Conservation (phyloP, 768 basidiomycete species). For the Tephrocybe sp. region DNA sequence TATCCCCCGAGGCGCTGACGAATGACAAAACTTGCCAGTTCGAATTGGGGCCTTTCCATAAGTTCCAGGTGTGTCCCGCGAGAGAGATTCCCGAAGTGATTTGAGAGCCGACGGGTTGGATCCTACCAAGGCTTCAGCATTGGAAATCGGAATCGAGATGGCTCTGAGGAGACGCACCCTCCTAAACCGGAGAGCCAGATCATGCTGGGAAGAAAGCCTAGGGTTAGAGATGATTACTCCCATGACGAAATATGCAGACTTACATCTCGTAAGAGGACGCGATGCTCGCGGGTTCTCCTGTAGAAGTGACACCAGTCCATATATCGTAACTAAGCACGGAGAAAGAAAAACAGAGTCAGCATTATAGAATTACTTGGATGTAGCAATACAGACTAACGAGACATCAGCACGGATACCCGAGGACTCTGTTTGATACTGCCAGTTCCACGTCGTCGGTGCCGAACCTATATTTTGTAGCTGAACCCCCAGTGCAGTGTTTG, state of each 20-base stretch:
- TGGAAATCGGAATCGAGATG: not conserved
- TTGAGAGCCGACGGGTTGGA: slow-evolving; percentile 55
- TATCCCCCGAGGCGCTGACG: slow-evolving; percentile 45
- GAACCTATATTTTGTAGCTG: slow-evolving; percentile 43
- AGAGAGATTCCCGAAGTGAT: slow-evolving; percentile 39
- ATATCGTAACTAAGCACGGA: slow-evolving; percentile 54
- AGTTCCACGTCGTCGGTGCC: slow-evolving; percentile 52
- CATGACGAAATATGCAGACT: slow-evolving; percentile 12
- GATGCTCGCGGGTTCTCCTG: slow-evolving; percentile 44
- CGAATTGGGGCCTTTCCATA: slow-evolving; percentile 54
- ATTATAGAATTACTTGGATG: not conserved
- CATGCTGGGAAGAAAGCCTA: too few relatives aligned
- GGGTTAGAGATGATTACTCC: too few relatives aligned
- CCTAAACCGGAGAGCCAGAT: slow-evolving; percentile 61
- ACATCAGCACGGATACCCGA: slow-evolving; percentile 54
- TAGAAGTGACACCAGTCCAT: slow-evolving; percentile 45
- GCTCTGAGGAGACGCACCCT: slow-evolving; percentile 41
- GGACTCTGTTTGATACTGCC: slow-evolving; percentile 46
- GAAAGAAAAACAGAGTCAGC: not conserved
- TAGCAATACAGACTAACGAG: slow-evolving; percentile 29
- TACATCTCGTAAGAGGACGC: slow-evolving; percentile 57
- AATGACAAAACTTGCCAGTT: slow-evolving; percentile 62
- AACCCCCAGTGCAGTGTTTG: slow-evolving; percentile 47
- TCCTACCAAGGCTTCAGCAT: slow-evolving; percentile 38
- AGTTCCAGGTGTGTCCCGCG: slow-evolving; percentile 53